Base-by-base conservation (phyloP, 2,329 filamentous ascomycete species). In the Aspergillus aculeatus region DNA sequence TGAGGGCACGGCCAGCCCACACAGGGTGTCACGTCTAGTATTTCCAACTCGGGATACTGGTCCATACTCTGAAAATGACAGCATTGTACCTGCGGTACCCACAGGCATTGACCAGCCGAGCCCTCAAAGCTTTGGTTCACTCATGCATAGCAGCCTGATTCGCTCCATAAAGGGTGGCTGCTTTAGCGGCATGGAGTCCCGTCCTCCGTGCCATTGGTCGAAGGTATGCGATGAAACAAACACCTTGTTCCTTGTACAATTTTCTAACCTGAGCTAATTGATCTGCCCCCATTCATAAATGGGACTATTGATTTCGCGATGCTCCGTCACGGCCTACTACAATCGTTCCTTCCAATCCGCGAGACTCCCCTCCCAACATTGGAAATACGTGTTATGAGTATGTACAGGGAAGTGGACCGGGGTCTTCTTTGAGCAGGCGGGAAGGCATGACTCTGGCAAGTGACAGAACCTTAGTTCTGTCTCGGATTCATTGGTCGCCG, bases 71-170 rank as follows among this genome's bases (percentile, higher is more conserved):
- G 26, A 9, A 29, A 10, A 7, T 29, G 7, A 9, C 26, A 29
- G 26, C 26, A 29, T 29, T 29, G 26, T 29, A 29, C 26, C 26
- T 29, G 26, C 32, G 11, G 38, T 48, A 6, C 44, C 44, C 35
- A 21, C 48, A 50, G 26, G 26, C 26, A 29, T 21, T 26, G 21
- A 49, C 23, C 48, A 12, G 11, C 24, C 23, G 24, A 31, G 12
- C 23, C 48, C 23, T 26, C 14, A 2, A n/a, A 12, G 19, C 53
- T 55, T 31, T 53, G 23, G 47, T 54, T 56, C 49, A 49, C 59
- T 64, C 47, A 60, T 64, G 65, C 56, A 60, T 63, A 55, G 59
- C 60, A 64, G 53, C 60, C 62, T 62, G 54, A 64, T 55, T 57
- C 54, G 53, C 59, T 56, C 62, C 61, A 65, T 63, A 61, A 62